A percentile compares a stretch with the other conserved stretches of the same genome.
phyloP scores from a whole-genome alignment of 2,329 filamentous ascomycete genomes.

The Colletotrichum scovillei region DNA sequence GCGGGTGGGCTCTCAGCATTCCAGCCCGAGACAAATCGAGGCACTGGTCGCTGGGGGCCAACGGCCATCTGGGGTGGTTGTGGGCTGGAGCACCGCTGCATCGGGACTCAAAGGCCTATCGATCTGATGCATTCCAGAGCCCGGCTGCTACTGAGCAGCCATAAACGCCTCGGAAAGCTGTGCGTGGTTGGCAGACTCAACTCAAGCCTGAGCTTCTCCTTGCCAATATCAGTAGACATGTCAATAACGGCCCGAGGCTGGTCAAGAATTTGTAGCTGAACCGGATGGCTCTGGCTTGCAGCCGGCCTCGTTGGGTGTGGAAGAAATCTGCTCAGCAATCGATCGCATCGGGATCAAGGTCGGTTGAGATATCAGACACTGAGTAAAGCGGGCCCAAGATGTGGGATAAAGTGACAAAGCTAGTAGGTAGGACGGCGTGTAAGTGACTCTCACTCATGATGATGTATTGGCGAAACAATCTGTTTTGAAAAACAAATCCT shows the following conservation, averaged over 20 bases:
- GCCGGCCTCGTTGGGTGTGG: no score
- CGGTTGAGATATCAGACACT: neutral
- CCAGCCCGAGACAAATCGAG: constrained; percentile 2
- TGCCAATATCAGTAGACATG: neutral
- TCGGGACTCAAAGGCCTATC: constrained; percentile 2
- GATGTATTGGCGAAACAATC: neutral
- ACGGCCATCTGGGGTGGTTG: neutral
- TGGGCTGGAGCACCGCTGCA: neutral
- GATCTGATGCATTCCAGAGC: constrained; percentile 8
- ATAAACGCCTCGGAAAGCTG: neutral
- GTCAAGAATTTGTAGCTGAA: neutral
- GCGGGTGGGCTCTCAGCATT: constrained; percentile 26
- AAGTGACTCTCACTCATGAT: constrained; percentile 16
- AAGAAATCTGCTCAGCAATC: no score
- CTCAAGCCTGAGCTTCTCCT: neutral
- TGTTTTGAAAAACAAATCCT: neutral
- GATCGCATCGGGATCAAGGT: neutral
- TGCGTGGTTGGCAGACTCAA: constrained; percentile 12
- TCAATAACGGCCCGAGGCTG: neutral
- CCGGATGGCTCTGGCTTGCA: neutral
- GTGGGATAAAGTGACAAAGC: neutral
- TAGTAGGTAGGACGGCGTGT: neutral
- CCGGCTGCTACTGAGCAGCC: neutral
- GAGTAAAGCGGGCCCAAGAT: no score
- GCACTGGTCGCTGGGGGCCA: neutral